These are phyloP conservation scores for Dipodascus albidus DNA, from an alignment of 805 yeast genomes.

Conservation along the genomic window DNA sequence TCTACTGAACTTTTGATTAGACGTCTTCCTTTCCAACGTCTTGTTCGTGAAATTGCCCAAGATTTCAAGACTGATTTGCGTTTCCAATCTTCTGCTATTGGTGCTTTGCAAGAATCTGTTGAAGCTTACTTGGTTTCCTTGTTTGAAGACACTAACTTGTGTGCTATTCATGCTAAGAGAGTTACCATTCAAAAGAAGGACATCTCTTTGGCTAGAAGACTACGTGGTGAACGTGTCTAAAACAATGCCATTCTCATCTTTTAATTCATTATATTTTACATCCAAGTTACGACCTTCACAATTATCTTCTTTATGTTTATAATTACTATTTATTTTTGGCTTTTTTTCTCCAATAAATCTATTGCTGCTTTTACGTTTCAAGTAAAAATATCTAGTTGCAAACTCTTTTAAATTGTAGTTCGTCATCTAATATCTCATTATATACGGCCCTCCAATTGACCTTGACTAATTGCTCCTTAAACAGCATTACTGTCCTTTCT, in stretches of 20 bases:
- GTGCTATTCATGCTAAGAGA: conserved; percentile 91
- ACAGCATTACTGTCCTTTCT: no score
- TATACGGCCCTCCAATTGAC: no score
- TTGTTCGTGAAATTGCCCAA: conserved; percentile 82
- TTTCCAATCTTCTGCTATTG: conserved; percentile 82
- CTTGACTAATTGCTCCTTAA: no score
- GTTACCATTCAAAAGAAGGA: conserved; percentile 89
- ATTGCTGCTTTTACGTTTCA: neutral
- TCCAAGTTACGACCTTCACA: neutral
- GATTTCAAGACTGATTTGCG: conserved; percentile 79
- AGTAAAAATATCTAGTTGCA: no score
- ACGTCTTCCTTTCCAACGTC: conserved; percentile 85
- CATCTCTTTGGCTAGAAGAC: conserved; percentile 83
- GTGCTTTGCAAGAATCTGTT: conserved; percentile 84
- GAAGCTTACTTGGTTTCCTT: conserved; percentile 81
- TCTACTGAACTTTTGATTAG: conserved; percentile 78
- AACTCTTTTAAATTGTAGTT: no score
- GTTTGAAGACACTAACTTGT: conserved; percentile 82
- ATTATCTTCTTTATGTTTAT: neutral
- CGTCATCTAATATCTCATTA: neutral
- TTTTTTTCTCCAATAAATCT: neutral
- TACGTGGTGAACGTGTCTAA: conserved; percentile 62
- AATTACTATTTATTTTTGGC: neutral
- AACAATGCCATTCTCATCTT: neutral
- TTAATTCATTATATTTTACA: neutral